A percentile compares a stretch with the other conserved stretches of the same genome.
Evolutionary conservation across 352 stramenopile genomes (phyloP).

Genomic region (Globisporangium polare): DNA sequence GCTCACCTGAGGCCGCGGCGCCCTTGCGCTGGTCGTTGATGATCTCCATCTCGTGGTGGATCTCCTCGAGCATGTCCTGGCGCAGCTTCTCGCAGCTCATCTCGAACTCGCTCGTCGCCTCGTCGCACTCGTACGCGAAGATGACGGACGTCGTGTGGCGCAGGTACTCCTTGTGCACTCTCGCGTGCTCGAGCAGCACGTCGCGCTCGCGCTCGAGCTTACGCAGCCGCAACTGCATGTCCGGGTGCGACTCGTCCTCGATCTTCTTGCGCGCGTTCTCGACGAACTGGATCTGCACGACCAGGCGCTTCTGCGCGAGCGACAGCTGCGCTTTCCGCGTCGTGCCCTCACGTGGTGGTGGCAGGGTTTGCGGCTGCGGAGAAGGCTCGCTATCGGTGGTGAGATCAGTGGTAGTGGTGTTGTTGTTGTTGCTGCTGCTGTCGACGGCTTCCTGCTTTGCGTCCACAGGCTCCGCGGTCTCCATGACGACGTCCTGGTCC

Average conservation of each 20-base stretch:
- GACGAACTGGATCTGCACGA: conserved; percentile 70
- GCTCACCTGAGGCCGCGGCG: conserved; percentile 26
- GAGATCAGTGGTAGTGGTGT: conserved; percentile 12
- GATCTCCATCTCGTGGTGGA: conserved; percentile 84
- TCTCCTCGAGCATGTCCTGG: conserved; percentile 84
- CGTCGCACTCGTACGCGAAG: conserved; percentile 79
- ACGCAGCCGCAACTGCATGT: conserved; percentile 46
- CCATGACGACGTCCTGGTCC: conserved; percentile 3
- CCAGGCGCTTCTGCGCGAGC: conserved; percentile 34
- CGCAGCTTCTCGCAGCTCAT: conserved; percentile 75
- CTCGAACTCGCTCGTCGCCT: conserved; percentile 72
- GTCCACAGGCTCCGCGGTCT: not conserved
- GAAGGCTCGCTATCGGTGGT: too few species aligned
- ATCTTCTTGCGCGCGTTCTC: conserved; percentile 65
- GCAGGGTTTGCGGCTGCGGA: not conserved
- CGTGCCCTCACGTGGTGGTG: conserved; percentile 14
- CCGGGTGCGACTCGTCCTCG: conserved; percentile 59
- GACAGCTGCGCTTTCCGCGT: conserved; percentile 26
- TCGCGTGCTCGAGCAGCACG: conserved; percentile 36
- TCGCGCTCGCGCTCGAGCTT: conserved; percentile 45
- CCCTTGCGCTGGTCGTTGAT: conserved; percentile 71
- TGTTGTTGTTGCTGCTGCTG: conserved; percentile 16
- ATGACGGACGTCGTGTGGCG: conserved; percentile 57
- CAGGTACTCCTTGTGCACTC: conserved; percentile 50
- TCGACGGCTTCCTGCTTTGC: conserved; percentile 6